Conservation (phyloP, 2,329 filamentous ascomycete genomes). For the Exserohilum rostratum region DNA sequence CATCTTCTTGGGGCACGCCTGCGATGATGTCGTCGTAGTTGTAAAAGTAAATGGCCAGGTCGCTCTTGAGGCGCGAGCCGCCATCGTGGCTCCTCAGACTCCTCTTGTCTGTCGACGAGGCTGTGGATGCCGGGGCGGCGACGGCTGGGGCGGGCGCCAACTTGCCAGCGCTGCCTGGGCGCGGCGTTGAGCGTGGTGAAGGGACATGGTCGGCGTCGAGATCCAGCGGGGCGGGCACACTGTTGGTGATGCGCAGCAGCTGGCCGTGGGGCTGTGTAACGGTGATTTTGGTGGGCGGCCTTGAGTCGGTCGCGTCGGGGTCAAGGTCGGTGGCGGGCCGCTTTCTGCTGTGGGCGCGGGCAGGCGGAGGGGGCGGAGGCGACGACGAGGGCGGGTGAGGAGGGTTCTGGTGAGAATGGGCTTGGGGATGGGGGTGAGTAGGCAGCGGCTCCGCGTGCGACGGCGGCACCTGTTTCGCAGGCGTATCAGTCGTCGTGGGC, state of each 20-base stretch:
- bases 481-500: conserved; percentile 13
- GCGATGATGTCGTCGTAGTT: conserved; percentile 95
- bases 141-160: conserved; percentile 25
- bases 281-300: conserved; percentile 52
- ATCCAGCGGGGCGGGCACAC: conserved; percentile 46
- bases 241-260: conserved; percentile 52
- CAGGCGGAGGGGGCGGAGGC: conserved; percentile 8
- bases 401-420: too few species aligned
- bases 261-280: conserved; percentile 52
- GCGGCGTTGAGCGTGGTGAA: conserved; percentile 41
- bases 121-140: conserved; percentile 25
- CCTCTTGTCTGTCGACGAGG: conserved; percentile 63
- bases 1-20: conserved; percentile 77
- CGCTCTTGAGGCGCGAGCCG: conserved; percentile 84
- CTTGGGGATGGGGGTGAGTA: too few species aligned
- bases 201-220: conserved; percentile 42
- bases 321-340: conserved; percentile 33
- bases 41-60: conserved; percentile 86
- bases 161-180: conserved; percentile 33
- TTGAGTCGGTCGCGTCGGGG: conserved; percentile 35
- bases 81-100: conserved; percentile 85
- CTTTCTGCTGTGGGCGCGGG: conserved; percentile 38
- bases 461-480: not conserved
- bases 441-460: too few species aligned
- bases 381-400: not conserved